These are phyloP conservation scores for Sugiyamaella novakii DNA, from an alignment of 1,139 yeast species.

Conservation along the genomic window DNA sequence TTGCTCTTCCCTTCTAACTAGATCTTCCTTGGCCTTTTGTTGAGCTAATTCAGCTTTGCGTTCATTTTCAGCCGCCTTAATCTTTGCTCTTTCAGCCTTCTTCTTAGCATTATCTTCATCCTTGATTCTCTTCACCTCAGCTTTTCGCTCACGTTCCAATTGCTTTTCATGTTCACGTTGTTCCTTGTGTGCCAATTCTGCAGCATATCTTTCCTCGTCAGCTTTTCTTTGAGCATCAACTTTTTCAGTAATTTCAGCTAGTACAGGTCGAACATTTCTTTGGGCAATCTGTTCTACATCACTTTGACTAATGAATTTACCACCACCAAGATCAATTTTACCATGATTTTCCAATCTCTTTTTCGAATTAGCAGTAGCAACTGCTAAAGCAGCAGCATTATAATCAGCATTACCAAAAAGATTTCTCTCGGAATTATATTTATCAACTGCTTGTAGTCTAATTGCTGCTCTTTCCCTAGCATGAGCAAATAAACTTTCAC, in stretches of 20 bases:
- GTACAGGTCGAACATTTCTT: conserved; percentile 80
- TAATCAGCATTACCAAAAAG: conserved; percentile 38
- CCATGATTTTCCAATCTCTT: conserved; percentile 58
- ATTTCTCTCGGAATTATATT: conserved; percentile 42
- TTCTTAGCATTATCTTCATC: conserved; percentile 28
- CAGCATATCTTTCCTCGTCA: conserved; percentile 62
- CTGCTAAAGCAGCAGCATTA: conserved; percentile 52
- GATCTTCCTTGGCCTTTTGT: conserved; percentile 36
- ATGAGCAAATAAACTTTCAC: conserved; percentile 35
- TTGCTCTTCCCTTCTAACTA: conserved; percentile 30
- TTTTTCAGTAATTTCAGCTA: conserved; percentile 69
- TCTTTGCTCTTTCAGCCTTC: conserved; percentile 24
- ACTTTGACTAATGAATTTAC: conserved; percentile 70
- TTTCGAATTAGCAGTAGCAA: conserved; percentile 65
- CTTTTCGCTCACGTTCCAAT: conserved; percentile 34
- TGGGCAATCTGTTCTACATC: conserved; percentile 86
- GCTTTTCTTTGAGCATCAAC: conserved; percentile 71
- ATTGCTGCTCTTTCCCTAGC: conserved; percentile 43
- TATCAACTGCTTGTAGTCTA: conserved; percentile 44
- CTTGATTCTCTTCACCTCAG: conserved; percentile 33
- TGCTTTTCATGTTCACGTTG: conserved; percentile 33
- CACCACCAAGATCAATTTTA: conserved; percentile 84
- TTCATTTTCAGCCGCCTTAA: conserved; percentile 22
- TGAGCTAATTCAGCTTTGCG: conserved; percentile 32
- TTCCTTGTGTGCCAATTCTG: conserved; percentile 46